Conservation (phyloP, 768 basidiomycete genomes). For the Xanthoconium stramineum region DNA sequence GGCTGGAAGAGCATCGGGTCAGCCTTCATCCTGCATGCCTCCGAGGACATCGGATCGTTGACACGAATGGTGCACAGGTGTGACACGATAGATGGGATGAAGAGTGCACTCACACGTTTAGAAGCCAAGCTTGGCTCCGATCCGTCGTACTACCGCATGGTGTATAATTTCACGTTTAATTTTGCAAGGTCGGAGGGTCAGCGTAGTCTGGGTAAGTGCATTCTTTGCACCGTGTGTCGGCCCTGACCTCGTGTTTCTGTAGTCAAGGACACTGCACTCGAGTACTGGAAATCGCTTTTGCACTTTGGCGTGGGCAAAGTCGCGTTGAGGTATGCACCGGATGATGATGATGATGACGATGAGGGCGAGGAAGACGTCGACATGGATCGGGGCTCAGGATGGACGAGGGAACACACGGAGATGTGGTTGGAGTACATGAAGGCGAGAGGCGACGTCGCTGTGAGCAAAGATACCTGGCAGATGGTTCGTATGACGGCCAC, state of each 20-base stretch:
- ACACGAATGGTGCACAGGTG: slow-evolving; percentile 39
- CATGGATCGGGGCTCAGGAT: slow-evolving; percentile 45
- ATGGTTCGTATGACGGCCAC: slow-evolving; percentile 54
- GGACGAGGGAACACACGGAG: slow-evolving; percentile 57
- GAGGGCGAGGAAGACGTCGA: slow-evolving; percentile 50
- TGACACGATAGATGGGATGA: slow-evolving; percentile 66
- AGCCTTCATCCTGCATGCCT: slow-evolving; percentile 22
- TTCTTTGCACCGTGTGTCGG: not conserved
- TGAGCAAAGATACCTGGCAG: slow-evolving; percentile 86
- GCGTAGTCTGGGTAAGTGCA: slow-evolving; percentile 66
- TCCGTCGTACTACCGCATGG: slow-evolving; percentile 65
- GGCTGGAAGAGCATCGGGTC: slow-evolving; percentile 78
- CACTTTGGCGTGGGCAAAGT: slow-evolving; percentile 67
- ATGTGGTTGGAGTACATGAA: slow-evolving; percentile 80
- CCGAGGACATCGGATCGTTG: slow-evolving; percentile 5
- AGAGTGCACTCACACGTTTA: slow-evolving; percentile 49
- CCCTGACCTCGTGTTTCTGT: not conserved
- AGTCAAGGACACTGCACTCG: slow-evolving; percentile 71
- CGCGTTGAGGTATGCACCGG: slow-evolving; percentile 48
- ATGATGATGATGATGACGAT: slow-evolving; percentile 32
- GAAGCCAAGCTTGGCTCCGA: slow-evolving; percentile 61
- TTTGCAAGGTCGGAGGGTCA: slow-evolving; percentile 76
- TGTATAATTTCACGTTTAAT: slow-evolving; percentile 79
- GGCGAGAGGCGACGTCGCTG: slow-evolving; percentile 63
- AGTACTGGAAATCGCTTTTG: slow-evolving; percentile 76